Conservation (phyloP, 2,329 filamentous ascomycete genomes). For the Ophiostoma himal-ulmi region DNA sequence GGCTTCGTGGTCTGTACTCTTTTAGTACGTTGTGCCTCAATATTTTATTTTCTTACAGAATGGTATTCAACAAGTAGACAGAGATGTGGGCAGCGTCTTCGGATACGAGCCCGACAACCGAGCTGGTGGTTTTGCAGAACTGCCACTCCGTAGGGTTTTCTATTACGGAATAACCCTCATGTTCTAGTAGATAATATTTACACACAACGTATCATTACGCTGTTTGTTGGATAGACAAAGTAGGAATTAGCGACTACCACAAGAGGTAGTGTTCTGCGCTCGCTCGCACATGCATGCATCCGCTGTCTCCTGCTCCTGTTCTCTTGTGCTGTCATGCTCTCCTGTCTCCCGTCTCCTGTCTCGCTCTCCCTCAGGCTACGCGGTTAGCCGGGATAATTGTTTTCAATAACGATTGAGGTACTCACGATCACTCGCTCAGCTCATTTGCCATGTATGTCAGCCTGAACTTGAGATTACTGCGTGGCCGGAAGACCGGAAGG, state of each 20-base stretch:
- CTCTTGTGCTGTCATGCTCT: not conserved
- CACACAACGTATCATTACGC: not conserved
- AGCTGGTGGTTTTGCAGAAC: not conserved
- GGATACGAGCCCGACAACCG: slow-evolving; percentile 4
- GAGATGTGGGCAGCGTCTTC: slow-evolving; percentile 3
- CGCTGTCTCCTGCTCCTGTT: not conserved
- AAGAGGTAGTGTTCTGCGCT: slow-evolving; percentile 12
- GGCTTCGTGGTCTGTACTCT: not conserved
- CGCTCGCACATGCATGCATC: slow-evolving; percentile 10
- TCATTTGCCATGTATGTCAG: not conserved
- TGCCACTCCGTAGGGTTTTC: no score
- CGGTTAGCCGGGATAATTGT: not conserved
- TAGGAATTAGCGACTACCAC: slow-evolving; percentile 1
- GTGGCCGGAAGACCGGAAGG: slow-evolving; percentile 4
- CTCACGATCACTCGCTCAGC: not conserved
- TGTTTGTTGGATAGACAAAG: not conserved
- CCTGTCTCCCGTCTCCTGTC: not conserved
- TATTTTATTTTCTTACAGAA: not conserved
- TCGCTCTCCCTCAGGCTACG: not conserved
- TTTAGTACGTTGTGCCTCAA: not conserved
- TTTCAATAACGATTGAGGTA: not conserved
- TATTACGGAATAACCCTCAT: not conserved
- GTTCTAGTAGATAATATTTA: not conserved
- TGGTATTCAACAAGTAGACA: not conserved
- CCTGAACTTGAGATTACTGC: not conserved